Evolutionary conservation across 2,329 filamentous ascomycete species (phyloP).

Genomic region (Clonostachys rhizophaga): DNA sequence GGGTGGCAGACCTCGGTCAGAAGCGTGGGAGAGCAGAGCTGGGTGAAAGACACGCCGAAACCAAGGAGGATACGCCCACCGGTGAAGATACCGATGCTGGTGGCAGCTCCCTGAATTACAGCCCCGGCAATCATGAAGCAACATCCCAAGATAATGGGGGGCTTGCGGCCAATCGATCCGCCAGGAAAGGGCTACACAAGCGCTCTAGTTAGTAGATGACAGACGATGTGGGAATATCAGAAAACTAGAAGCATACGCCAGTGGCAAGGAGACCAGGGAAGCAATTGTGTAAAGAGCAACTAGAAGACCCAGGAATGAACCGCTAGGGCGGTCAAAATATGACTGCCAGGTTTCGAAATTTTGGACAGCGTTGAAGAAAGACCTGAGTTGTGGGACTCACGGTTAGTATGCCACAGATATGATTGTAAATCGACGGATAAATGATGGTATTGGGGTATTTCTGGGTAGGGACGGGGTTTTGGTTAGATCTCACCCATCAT

Average conservation of each 20-base stretch:
- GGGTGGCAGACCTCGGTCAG: slow-evolving; percentile 64
- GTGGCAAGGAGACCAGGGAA: slow-evolving; percentile 38
- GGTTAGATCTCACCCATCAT: slow-evolving; percentile 36
- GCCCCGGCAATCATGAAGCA: slow-evolving; percentile 38
- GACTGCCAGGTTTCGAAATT: slow-evolving; percentile 47
- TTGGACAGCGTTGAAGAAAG: slow-evolving; percentile 53
- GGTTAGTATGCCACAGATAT: neutral
- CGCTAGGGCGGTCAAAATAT: slow-evolving; percentile 35
- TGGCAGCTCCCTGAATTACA: slow-evolving; percentile 25
- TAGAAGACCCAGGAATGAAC: slow-evolving; percentile 38
- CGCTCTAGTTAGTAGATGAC: neutral
- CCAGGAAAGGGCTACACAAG: slow-evolving; percentile 26
- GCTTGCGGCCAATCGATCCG: slow-evolving; percentile 34
- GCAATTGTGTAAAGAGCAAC: slow-evolving; percentile 47
- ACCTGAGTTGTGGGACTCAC: neutral
- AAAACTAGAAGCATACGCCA: slow-evolving; percentile 14
- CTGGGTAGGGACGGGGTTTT: too few relatives aligned
- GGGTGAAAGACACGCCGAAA: slow-evolving; percentile 61
- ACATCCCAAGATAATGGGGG: slow-evolving; percentile 36
- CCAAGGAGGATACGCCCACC: slow-evolving; percentile 38
- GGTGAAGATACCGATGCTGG: slow-evolving; percentile 31
- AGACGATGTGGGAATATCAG: too few relatives aligned
- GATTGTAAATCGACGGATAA: too few relatives aligned
- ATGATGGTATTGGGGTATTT: too few relatives aligned
- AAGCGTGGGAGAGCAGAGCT: slow-evolving; percentile 59